A percentile compares a stretch with the other conserved stretches of the same genome.
Conservation (phyloP, 306 rosid genomes). For the Glycine latifolia region DNA sequence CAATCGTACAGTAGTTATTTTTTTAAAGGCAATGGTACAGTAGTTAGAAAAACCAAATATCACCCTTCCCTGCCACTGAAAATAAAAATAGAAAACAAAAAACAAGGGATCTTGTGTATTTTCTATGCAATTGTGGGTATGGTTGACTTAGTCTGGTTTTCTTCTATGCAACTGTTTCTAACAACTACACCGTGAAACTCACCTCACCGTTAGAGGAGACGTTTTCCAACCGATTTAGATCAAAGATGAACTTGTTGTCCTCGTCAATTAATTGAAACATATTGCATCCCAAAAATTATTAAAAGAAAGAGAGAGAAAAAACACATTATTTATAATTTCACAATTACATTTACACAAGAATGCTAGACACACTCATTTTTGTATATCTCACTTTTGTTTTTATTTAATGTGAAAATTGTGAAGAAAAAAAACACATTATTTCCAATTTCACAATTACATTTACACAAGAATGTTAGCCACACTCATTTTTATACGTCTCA, state of each 20-base stretch:
- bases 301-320: no score
- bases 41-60: neutral
- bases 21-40: neutral
- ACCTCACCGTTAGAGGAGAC: conserved; percentile 15
- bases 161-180: neutral
- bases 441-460: no score
- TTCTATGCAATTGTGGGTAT: conserved; percentile 15
- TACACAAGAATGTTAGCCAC: no score
- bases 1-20: neutral
- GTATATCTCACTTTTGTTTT: no score
- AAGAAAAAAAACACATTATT: no score
- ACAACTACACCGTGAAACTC: conserved; percentile 27
- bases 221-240: neutral
- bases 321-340: no score
- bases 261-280: neutral
- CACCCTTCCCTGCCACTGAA: neutral
- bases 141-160: conserved; percentile 32
- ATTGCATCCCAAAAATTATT: no score
- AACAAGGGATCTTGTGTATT: neutral
- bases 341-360: no score
- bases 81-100: neutral
- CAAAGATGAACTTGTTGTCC: conserved; percentile 14
- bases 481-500: no score
- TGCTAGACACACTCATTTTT: no score
- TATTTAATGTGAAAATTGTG: no score